Percentiles rank a stretch among this genome's conserved stretches.
Evolutionary conservation across 192 early-diverging fungal species (phyloP).

Genomic region (Chytriomyces sp.): DNA sequence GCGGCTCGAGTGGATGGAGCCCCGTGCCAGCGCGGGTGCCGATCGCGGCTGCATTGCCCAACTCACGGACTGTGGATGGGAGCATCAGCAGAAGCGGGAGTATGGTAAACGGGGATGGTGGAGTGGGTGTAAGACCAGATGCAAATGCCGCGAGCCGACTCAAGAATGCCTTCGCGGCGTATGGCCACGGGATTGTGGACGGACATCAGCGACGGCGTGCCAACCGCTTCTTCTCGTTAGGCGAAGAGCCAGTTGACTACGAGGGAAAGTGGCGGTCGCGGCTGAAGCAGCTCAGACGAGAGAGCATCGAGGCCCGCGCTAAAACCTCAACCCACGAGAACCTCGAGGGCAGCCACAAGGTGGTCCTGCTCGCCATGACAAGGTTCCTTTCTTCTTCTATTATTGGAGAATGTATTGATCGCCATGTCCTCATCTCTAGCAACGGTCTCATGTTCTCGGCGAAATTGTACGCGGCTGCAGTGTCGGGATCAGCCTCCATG

Average conservation of each 20-base stretch:
- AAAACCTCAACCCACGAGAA: slow-evolving; percentile 34
- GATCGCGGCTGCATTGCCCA: too few relatives aligned
- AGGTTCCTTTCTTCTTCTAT: slow-evolving; percentile 9
- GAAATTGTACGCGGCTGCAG: slow-evolving; percentile 53
- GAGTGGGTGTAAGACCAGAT: too few relatives aligned
- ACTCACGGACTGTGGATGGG: too few relatives aligned
- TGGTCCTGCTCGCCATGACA: slow-evolving; percentile 52
- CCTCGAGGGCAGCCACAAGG: slow-evolving; percentile 57
- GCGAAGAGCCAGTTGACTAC: slow-evolving; percentile 17
- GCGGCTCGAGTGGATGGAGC: too few relatives aligned
- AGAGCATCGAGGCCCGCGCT: slow-evolving; percentile 15
- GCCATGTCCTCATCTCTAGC: slow-evolving; percentile 30
- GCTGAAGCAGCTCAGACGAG: slow-evolving; percentile 35
- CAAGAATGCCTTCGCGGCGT: too few relatives aligned
- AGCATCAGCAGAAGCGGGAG: too few relatives aligned
- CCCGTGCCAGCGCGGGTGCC: too few relatives aligned
- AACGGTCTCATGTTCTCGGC: slow-evolving; percentile 52
- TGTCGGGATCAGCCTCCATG: slow-evolving; percentile 61
- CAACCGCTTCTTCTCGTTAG: slow-evolving; percentile 21
- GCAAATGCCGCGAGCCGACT: too few relatives aligned
- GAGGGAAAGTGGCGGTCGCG: slow-evolving; percentile 38
- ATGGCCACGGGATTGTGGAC: too few relatives aligned
- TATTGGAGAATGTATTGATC: too few relatives aligned
- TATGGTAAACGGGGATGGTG: too few relatives aligned
- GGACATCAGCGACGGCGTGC: not conserved